Percentiles rank a stretch among this genome's conserved stretches.
Evolutionary conservation across 768 basidiomycete species (phyloP).

Genomic region (Lactarius vividus): DNA sequence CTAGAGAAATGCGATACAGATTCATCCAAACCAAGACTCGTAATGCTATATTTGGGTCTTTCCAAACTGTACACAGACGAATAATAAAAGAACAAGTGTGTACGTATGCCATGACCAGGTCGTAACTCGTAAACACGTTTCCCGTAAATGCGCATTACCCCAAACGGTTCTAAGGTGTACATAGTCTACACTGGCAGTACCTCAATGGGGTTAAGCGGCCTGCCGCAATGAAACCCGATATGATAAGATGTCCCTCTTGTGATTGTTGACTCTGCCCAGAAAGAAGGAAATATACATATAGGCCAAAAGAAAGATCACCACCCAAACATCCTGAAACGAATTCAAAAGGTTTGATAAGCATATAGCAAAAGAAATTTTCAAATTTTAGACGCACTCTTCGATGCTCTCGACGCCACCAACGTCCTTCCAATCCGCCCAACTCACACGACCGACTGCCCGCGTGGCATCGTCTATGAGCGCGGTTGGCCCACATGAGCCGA

Average conservation of each 20-base stretch:
- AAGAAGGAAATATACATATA: neutral
- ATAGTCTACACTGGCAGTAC: neutral
- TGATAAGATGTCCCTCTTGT: neutral
- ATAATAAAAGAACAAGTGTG: neutral
- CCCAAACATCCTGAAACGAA: constrained; percentile 16
- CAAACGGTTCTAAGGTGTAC: neutral
- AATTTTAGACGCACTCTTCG: constrained; percentile 23
- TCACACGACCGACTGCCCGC: constrained; percentile 37
- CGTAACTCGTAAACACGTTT: neutral
- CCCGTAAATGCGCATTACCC: neutral
- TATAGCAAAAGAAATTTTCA: neutral
- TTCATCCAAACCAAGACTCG: neutral
- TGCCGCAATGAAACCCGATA: neutral
- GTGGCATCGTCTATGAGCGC: constrained; percentile 40
- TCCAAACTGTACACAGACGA: too few relatives aligned
- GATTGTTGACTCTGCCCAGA: neutral
- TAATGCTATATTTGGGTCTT: too few relatives aligned
- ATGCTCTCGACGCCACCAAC: constrained; percentile 28
- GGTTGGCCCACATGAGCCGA: constrained; percentile 44
- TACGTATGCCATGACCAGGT: neutral
- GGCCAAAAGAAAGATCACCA: constrained; percentile 1
- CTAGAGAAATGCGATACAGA: neutral
- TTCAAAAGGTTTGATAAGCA: neutral
- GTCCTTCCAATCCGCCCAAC: constrained; percentile 31
- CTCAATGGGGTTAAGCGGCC: neutral